Evolutionary conservation across 495 filamentous ascomycete genomes (phyloP).

Genomic region (Talaromyces liani): DNA sequence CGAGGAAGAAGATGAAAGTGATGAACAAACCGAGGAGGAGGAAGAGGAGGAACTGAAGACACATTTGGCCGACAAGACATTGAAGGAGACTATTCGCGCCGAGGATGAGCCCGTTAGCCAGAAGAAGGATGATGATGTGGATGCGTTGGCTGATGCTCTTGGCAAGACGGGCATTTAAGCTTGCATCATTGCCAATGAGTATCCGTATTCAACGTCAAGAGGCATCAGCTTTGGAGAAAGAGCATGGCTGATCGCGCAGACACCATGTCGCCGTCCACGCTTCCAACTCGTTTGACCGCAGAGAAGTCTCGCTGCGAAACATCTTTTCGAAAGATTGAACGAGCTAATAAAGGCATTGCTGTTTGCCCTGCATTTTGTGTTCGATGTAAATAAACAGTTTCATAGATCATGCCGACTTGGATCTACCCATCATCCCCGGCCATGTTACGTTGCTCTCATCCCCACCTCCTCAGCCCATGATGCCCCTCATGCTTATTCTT

Average conservation of each 20-base stretch:
- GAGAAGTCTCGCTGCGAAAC: background rate
- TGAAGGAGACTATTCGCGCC: slow-evolving; percentile 64
- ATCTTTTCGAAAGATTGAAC: background rate
- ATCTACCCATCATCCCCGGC: background rate
- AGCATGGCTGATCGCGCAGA: background rate
- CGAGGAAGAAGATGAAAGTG: slow-evolving; percentile 61
- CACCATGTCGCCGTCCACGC: background rate
- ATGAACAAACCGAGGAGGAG: slow-evolving; percentile 61
- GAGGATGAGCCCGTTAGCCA: slow-evolving; percentile 68
- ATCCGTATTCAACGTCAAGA: background rate
- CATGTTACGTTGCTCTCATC: background rate
- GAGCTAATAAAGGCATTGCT: background rate
- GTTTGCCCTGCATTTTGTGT: background rate
- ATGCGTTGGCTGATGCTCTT: slow-evolving; percentile 68
- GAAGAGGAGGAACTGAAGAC: slow-evolving; percentile 57
- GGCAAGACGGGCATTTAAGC: slow-evolving; percentile 49
- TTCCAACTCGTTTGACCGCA: background rate
- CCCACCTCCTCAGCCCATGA: background rate
- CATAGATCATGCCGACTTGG: background rate
- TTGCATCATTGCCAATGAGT: background rate
- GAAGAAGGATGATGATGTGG: slow-evolving; percentile 70
- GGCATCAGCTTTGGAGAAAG: background rate
- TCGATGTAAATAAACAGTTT: background rate
- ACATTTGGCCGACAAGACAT: slow-evolving; percentile 39
- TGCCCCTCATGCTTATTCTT: background rate